phyloP scores from a whole-genome alignment of 2,329 filamentous ascomycete genomes.

The Penicillium sp. region DNA sequence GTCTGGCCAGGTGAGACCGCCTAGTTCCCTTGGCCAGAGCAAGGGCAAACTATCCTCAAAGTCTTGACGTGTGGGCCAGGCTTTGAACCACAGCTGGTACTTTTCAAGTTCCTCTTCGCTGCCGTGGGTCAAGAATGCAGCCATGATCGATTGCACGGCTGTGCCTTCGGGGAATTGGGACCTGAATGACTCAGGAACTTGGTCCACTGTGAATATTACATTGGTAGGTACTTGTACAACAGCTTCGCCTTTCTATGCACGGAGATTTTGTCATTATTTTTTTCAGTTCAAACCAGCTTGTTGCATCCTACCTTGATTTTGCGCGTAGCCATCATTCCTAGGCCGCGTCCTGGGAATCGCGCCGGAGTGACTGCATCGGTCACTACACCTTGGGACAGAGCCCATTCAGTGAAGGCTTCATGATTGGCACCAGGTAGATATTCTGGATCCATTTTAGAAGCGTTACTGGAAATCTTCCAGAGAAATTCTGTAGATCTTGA shows the following conservation, averaged over 20 bases:
- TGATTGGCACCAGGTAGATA: conserved; percentile 39
- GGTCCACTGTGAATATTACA: conserved; percentile 65
- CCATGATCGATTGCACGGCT: conserved; percentile 70
- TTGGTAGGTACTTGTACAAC: conserved; percentile 66
- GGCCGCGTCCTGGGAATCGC: conserved; percentile 68
- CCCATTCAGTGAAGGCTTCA: conserved; percentile 67
- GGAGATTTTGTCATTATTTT: neutral
- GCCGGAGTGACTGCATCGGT: conserved; percentile 68
- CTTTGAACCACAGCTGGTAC: conserved; percentile 61
- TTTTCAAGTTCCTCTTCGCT: conserved; percentile 47
- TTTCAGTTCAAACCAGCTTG: neutral
- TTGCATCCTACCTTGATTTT: conserved; percentile 58
- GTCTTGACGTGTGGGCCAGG: conserved; percentile 65
- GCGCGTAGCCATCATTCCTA: conserved; percentile 73
- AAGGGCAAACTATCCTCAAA: conserved; percentile 60
- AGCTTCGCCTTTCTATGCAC: conserved; percentile 55
- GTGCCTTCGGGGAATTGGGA: conserved; percentile 54
- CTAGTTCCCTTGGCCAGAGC: conserved; percentile 50
- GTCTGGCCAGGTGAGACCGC: conserved; percentile 33
- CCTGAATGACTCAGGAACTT: conserved; percentile 56
- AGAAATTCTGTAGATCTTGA: neutral
- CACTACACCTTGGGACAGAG: conserved; percentile 61
- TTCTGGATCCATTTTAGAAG: conserved; percentile 24
- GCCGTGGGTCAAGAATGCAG: conserved; percentile 63
- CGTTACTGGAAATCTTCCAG: neutral